A percentile compares a stretch with the other conserved stretches of the same genome.
Conservation (phyloP, 2,329 filamentous ascomycete species). For the Botryotinia calthae region DNA sequence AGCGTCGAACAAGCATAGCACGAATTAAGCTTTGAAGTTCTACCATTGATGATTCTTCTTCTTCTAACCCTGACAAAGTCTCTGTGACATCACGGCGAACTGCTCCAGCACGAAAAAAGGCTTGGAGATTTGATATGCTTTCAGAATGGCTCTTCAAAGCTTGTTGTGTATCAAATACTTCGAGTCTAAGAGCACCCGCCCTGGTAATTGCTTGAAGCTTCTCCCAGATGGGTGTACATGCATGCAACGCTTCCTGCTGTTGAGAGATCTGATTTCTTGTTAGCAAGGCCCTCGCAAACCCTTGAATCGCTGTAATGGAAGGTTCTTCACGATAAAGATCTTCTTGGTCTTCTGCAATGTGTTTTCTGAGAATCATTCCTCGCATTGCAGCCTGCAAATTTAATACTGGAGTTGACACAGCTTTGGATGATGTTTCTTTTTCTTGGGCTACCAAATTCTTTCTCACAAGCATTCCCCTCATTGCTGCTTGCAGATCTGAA, state of each 20-base stretch:
- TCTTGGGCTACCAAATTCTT: slow-evolving; percentile 4
- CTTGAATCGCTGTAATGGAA: slow-evolving; percentile 59
- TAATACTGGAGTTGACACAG: slow-evolving; percentile 51
- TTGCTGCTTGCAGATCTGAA: slow-evolving; percentile 44
- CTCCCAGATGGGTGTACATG: slow-evolving; percentile 50
- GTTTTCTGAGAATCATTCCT: slow-evolving; percentile 51
- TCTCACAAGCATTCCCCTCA: slow-evolving; percentile 7
- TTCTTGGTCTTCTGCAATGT: slow-evolving; percentile 52
- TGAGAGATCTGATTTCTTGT: slow-evolving; percentile 53
- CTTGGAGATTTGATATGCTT: slow-evolving; percentile 37
- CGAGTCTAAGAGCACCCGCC: slow-evolving; percentile 49
- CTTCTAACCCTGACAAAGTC: slow-evolving; percentile 49
- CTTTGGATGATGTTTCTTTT: slow-evolving; percentile 20
- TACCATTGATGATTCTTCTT: slow-evolving; percentile 47
- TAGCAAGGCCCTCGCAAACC: slow-evolving; percentile 59
- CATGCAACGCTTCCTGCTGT: slow-evolving; percentile 52
- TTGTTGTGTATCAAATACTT: slow-evolving; percentile 46
- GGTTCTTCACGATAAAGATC: slow-evolving; percentile 51
- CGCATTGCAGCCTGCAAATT: slow-evolving; percentile 42
- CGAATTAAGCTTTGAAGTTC: slow-evolving; percentile 59
- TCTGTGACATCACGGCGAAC: slow-evolving; percentile 51
- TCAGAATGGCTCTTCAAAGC: slow-evolving; percentile 53
- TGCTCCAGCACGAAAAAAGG: slow-evolving; percentile 49
- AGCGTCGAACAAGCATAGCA: slow-evolving; percentile 58
- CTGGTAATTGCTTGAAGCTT: slow-evolving; percentile 44